A percentile compares a stretch with the other conserved stretches of the same genome.
phyloP scores from a whole-genome alignment of 176 grass and related monocot species.

The Themeda triandra region DNA sequence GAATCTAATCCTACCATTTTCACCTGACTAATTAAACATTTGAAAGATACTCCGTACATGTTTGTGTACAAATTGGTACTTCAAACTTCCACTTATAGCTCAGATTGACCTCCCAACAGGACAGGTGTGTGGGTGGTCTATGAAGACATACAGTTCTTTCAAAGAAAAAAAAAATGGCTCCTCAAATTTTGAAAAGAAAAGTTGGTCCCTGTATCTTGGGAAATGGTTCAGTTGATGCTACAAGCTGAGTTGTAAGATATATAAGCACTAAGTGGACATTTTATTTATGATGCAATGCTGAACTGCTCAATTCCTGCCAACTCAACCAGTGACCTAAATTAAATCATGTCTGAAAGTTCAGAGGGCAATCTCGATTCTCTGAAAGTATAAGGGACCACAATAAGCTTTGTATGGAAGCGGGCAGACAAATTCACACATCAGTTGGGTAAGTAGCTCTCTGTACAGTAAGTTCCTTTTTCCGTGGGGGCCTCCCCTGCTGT shows the following conservation, averaged over 20 bases:
- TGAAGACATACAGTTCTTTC: neutral
- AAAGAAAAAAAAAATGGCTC: neutral
- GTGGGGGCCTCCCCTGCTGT: neutral
- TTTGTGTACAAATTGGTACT: neutral
- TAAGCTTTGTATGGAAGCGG: neutral
- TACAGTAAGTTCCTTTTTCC: neutral
- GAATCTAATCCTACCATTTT: neutral
- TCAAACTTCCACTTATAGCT: neutral
- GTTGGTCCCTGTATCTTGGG: neutral
- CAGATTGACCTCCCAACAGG: neutral
- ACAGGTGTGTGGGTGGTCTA: neutral
- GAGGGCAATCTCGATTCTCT: neutral
- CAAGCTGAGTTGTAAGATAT: neutral
- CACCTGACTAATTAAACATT: neutral
- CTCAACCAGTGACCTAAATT: constrained; percentile 1
- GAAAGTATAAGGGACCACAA: neutral
- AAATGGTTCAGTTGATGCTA: neutral
- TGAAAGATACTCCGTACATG: neutral
- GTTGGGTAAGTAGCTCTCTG: neutral
- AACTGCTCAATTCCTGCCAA: neutral
- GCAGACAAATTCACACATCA: neutral
- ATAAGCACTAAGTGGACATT: neutral
- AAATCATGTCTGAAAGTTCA: neutral
- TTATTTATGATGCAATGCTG: neutral
- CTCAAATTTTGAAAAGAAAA: neutral